Percentiles rank a stretch among this genome's conserved stretches.
Evolutionary conservation across 192 early-diverging fungal genomes (phyloP).

Genomic region (Allomyces javanicus): DNA sequence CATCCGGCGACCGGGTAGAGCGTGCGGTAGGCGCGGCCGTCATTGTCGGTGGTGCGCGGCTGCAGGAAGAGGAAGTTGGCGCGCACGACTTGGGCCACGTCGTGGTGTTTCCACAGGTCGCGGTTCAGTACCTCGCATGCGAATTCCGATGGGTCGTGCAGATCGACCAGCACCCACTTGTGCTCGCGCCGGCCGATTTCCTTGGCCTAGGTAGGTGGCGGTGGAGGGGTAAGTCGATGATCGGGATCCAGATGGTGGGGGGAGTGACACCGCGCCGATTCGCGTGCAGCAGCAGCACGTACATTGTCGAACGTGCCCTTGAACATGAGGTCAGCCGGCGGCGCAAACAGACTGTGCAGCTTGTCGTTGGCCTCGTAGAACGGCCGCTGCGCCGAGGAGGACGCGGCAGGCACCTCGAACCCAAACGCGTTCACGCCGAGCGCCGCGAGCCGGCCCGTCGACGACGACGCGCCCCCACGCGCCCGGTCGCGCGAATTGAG

Average conservation of each 20-base stretch:
- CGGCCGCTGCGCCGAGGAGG: no score
- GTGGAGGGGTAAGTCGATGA: not conserved
- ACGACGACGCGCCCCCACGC: no score
- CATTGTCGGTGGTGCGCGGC: conserved; percentile 38
- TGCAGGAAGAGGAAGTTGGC: conserved; percentile 75
- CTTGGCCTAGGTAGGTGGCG: no score
- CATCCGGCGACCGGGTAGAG: conserved; percentile 51
- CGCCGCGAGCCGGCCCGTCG: no score
- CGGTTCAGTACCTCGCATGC: conserved; percentile 75
- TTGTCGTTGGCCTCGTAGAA: no score
- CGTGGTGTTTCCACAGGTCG: conserved; percentile 71
- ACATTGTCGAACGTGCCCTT: conserved; percentile 47
- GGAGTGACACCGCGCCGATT: not conserved
- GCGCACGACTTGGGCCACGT: conserved; percentile 54
- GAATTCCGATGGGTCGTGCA: conserved; percentile 70
- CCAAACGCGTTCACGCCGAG: no score
- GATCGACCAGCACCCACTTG: conserved; percentile 73
- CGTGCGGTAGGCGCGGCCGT: conserved; percentile 46
- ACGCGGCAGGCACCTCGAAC: no score
- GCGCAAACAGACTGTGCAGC: conserved; percentile 60
- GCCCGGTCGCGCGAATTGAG: no score
- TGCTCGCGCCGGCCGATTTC: conserved; percentile 28
- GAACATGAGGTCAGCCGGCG: conserved; percentile 76
- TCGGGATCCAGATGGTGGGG: not conserved
- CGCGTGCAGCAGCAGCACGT: not conserved